These are phyloP conservation scores for Prunus mira DNA, from an alignment of 306 rosid genomes.

Conservation along the genomic window DNA sequence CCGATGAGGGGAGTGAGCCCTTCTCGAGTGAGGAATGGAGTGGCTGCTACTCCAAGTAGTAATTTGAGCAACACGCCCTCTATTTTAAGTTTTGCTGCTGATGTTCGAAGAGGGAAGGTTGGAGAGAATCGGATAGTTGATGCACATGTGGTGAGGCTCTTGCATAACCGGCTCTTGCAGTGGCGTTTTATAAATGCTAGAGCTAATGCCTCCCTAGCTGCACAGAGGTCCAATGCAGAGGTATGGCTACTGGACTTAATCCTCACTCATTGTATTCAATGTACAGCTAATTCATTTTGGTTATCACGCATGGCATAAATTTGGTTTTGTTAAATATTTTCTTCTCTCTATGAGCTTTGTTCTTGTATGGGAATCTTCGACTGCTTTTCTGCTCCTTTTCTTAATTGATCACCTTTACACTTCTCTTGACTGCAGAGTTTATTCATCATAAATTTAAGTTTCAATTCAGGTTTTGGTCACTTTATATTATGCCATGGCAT, in stretches of 20 bases:
- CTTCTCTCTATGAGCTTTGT: not conserved
- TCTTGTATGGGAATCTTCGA: not conserved
- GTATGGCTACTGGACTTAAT: conserved; percentile 36
- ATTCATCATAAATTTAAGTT: not conserved
- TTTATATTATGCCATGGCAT: not conserved
- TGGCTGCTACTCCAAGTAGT: conserved; percentile 30
- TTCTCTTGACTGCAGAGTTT: not conserved
- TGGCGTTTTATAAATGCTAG: conserved; percentile 88
- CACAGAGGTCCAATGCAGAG: conserved; percentile 77
- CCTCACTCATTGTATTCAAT: not conserved
- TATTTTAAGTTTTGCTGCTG: conserved; percentile 62
- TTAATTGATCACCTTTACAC: not conserved
- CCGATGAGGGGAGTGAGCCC: conserved; percentile 77
- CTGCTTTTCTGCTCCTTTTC: not conserved
- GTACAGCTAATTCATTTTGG: not conserved
- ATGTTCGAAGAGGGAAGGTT: conserved; percentile 58
- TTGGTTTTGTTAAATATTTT: not conserved
- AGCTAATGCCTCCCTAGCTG: conserved; percentile 54
- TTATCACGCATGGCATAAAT: not conserved
- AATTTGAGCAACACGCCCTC: conserved; percentile 55
- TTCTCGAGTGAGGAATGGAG: conserved; percentile 51
- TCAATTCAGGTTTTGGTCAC: not conserved
- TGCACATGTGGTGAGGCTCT: conserved; percentile 70
- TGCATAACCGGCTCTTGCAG: conserved; percentile 76
- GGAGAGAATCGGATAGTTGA: conserved; percentile 62